Percentiles rank a stretch among this genome's conserved stretches.
Evolutionary conservation across 768 basidiomycete species (phyloP).

Genomic region (Amanita exitialis): DNA sequence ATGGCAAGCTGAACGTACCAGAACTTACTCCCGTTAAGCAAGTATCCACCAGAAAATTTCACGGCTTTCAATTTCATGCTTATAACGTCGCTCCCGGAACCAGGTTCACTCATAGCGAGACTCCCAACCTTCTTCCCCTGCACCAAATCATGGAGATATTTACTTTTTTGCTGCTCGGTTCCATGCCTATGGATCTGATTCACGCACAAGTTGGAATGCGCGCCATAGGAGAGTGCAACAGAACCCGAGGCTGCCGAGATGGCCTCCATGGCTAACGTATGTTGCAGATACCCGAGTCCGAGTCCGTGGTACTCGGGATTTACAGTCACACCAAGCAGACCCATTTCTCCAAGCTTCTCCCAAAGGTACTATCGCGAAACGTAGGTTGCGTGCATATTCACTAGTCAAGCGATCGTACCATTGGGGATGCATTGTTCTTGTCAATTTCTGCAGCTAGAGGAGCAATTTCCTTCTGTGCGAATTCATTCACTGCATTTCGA

Average conservation of each 20-base stretch:
- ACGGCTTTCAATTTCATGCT: slow-evolving; percentile 84
- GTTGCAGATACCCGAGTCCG: slow-evolving; percentile 75
- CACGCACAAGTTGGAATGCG: slow-evolving; percentile 85
- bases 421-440: slow-evolving; percentile 72
- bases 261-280: slow-evolving; percentile 92
- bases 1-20: slow-evolving; percentile 44
- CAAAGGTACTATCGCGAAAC: slow-evolving; percentile 55
- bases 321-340: slow-evolving; percentile 82
- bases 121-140: slow-evolving; percentile 79
- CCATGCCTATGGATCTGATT: slow-evolving; percentile 84
- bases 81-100: slow-evolving; percentile 91
- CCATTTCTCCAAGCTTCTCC: slow-evolving; percentile 89
- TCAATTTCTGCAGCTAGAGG: slow-evolving; percentile 84
- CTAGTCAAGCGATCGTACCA: slow-evolving; percentile 28
- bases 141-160: slow-evolving; percentile 76
- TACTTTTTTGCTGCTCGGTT: slow-evolving; percentile 71
- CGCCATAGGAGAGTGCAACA: slow-evolving; percentile 86
- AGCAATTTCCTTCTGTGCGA: slow-evolving; percentile 76
- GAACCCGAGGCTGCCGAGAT: slow-evolving; percentile 86
- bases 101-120: slow-evolving; percentile 91
- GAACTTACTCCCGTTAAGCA: slow-evolving; percentile 86
- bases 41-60: slow-evolving; percentile 67
- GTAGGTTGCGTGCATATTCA: slow-evolving; percentile 3
- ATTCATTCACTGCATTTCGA: slow-evolving; percentile 65
- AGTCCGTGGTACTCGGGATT: slow-evolving; percentile 76